Evolutionary conservation across 2,329 filamentous ascomycete genomes (phyloP).

Genomic region (Hymenoscyphus albidus): DNA sequence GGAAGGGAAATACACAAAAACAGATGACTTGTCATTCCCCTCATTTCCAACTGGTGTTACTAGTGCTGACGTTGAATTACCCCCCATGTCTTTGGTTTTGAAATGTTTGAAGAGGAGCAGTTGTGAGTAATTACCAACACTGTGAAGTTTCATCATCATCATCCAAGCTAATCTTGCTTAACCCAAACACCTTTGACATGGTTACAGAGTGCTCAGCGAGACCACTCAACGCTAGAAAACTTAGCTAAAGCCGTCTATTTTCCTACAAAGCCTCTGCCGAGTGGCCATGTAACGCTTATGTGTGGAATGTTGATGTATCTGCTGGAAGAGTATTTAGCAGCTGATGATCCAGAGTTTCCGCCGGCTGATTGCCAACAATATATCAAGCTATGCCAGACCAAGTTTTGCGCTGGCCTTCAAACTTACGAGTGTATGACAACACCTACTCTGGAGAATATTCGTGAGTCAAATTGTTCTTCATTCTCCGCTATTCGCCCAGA

Average conservation of each 20-base stretch:
- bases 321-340: slow-evolving; percentile 11
- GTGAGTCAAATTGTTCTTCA: slow-evolving; percentile 2
- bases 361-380: slow-evolving; percentile 11
- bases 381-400: slow-evolving; percentile 18
- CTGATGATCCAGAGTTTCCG: slow-evolving; percentile 6
- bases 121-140: background rate
- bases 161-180: slow-evolving; percentile 5
- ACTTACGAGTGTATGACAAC: slow-evolving; percentile 4
- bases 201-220: slow-evolving; percentile 15
- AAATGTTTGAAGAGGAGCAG: slow-evolving; percentile 11
- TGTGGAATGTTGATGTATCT: slow-evolving; percentile 18
- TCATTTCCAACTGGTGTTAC: background rate
- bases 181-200: slow-evolving; percentile 14
- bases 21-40: slow-evolving; percentile 14
- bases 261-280: slow-evolving; percentile 15
- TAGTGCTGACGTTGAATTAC: slow-evolving; percentile 12
- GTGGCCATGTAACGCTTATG: slow-evolving; percentile 15
- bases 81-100: slow-evolving; percentile 15
- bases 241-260: slow-evolving; percentile 21
- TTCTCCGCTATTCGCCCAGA: slow-evolving; percentile 11
- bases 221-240: slow-evolving; percentile 17
- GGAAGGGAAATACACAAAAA: slow-evolving; percentile 7
- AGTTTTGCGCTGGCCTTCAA: slow-evolving; percentile 16
- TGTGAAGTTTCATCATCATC: too few relatives aligned
- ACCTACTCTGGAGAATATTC: slow-evolving; percentile 2